These are phyloP conservation scores for Debaryomyces coudertii DNA, from an alignment of 1,139 yeast genomes.

Conservation along the genomic window DNA sequence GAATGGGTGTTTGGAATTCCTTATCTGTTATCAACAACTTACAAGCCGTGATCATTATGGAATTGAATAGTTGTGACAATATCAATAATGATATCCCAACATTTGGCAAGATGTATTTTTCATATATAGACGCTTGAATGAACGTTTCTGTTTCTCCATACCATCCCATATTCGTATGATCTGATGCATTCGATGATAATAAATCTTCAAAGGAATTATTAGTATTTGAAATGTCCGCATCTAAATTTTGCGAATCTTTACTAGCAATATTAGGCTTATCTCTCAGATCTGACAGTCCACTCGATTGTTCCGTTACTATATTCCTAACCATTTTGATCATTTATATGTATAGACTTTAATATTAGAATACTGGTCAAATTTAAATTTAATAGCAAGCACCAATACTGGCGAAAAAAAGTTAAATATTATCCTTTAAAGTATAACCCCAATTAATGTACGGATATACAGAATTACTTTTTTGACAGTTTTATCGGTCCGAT, in stretches of 20 bases:
- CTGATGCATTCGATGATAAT: background rate
- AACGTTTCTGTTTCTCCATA: background rate
- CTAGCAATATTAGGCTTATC: background rate
- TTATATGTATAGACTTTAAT: background rate
- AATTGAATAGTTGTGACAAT: slow-evolving; percentile 70
- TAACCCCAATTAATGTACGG: background rate
- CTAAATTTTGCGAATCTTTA: background rate
- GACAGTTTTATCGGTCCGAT: slow-evolving; percentile 1
- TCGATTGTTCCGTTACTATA: background rate
- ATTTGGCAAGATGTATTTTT: slow-evolving; percentile 23
- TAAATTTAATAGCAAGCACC: no score
- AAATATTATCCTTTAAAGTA: background rate
- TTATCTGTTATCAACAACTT: slow-evolving; percentile 69
- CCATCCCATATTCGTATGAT: background rate
- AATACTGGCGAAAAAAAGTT: background rate
- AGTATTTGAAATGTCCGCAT: background rate
- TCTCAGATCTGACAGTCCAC: background rate
- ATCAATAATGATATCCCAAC: slow-evolving; percentile 48
- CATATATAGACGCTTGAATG: slow-evolving; percentile 5
- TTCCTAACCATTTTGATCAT: background rate
- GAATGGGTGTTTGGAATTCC: slow-evolving; percentile 57
- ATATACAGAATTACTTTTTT: background rate
- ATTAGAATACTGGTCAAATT: no score
- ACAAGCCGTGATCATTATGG: slow-evolving; percentile 75
- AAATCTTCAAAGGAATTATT: slow-evolving; percentile 2